Evolutionary conservation across 306 rosid species (phyloP), one percentile per base, ranked within the genome.

Genomic region (Prinsepia uniflora): DNA sequence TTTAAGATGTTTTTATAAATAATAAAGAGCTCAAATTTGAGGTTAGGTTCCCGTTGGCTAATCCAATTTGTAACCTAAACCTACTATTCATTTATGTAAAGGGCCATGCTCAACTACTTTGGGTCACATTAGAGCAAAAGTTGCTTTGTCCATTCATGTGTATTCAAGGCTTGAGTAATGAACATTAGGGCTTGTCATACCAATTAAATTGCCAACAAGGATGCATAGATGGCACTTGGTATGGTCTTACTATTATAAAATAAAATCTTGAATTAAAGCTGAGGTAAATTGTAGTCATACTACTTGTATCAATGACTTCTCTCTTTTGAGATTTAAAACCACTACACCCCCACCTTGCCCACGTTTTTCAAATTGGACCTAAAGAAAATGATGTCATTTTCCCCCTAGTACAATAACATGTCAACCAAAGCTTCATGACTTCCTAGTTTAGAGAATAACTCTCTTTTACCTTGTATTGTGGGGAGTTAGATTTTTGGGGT

Each of bases 201-300:
- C 22, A 18, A 53, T 44, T 53, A 39, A 68, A 52, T 68, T 52
- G 39, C 62, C 49, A 68, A 40, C 39, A 39, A 34, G n/a, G n/a
- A n/a, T n/a, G n/a, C n/a, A n/a, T n/a, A n/a, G n/a, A n/a, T n/a
- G n/a, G n/a, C n/a, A n/a, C n/a, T n/a, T n/a, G n/a, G n/a, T n/a
- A n/a, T n/a, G n/a, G n/a, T n/a, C n/a, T n/a, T n/a, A n/a, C n/a
- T n/a, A 24, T 24, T 24, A 24, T 24, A 24, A 24, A 24, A 2
- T 24, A 24, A 24, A 24, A 24, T 24, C 1, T 48, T 22, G 44
- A 66, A 47, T 15, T 30, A 24, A 8, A 66, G 57, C 9, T 66
- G 56, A 14, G 5, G 56, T 47, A 63, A 63, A 59, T 66, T 53
- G 40, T 22, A 11, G 24, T 12, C 42, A 58, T 8, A 6, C 45